phyloP scores from a whole-genome alignment of 108 stramenopile species.

The Skeletonema tropicum region DNA sequence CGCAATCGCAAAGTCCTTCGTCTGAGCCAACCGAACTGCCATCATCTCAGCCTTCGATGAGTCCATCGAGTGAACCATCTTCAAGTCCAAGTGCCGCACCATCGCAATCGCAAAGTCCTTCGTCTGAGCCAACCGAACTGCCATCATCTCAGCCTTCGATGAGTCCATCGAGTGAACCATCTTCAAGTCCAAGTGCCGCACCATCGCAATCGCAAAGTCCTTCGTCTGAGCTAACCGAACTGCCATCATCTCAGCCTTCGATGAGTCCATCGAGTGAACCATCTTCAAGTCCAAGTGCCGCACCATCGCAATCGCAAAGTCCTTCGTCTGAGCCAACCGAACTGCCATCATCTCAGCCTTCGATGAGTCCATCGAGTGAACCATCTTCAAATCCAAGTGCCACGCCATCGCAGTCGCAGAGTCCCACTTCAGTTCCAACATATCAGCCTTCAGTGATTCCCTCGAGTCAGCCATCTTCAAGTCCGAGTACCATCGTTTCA shows the following conservation, averaged over 20 bases:
- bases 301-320: too few species aligned
- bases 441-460: background rate
- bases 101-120: too few species aligned
- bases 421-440: too few species aligned
- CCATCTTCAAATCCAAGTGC: background rate
- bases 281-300: background rate
- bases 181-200: background rate
- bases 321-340: too few species aligned
- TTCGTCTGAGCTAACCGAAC: background rate
- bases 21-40: too few species aligned
- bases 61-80: background rate
- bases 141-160: too few species aligned
- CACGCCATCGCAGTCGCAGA: too few species aligned
- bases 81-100: background rate
- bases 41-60: background rate
- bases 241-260: background rate
- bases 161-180: too few species aligned
- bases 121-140: too few species aligned
- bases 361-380: background rate
- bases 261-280: background rate
- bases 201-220: background rate
- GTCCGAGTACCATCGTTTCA: background rate
- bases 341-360: conserved; percentile 1
- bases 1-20: too few species aligned
- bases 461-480: background rate